Conservation (phyloP, 345 rosid genomes). For the Orychophragmus violaceus region DNA sequence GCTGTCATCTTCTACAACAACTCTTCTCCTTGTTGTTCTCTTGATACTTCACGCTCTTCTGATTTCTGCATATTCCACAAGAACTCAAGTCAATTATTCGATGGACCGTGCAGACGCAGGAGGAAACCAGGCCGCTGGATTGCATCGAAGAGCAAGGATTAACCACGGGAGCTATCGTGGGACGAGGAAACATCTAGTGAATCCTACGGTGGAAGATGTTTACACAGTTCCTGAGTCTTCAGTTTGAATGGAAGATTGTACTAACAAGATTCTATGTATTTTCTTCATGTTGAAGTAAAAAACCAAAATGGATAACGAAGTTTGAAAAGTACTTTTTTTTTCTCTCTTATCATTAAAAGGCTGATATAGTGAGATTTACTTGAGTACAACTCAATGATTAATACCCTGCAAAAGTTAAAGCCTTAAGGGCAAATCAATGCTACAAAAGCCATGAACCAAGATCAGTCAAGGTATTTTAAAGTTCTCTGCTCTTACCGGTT, state of each 20-base stretch:
- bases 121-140: neutral
- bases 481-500: neutral
- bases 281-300: slow-evolving; percentile 25
- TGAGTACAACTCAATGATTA: slow-evolving; percentile 13
- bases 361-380: slow-evolving; percentile 11
- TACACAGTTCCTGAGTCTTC: slow-evolving; percentile 24
- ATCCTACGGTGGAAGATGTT: neutral
- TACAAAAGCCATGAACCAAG: neutral
- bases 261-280: slow-evolving; percentile 8
- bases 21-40: slow-evolving; percentile 8
- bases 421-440: neutral
- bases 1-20: slow-evolving; percentile 10
- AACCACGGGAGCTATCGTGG: slow-evolving; percentile 29
- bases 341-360: slow-evolving; percentile 6
- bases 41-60: slow-evolving; percentile 1
- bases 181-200: slow-evolving; percentile 10
- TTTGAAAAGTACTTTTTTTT: slow-evolving; percentile 2
- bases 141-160: slow-evolving; percentile 12
- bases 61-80: slow-evolving; percentile 19
- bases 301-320: slow-evolving; percentile 1
- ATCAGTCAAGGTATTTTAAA: neutral
- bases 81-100: neutral
- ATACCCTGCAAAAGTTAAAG: slow-evolving; percentile 18
- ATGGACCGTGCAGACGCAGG: neutral
- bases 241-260: neutral